These are phyloP conservation scores for Mortierella sp. DNA, from an alignment of 371 early-diverging fungal genomes.

Conservation along the genomic window DNA sequence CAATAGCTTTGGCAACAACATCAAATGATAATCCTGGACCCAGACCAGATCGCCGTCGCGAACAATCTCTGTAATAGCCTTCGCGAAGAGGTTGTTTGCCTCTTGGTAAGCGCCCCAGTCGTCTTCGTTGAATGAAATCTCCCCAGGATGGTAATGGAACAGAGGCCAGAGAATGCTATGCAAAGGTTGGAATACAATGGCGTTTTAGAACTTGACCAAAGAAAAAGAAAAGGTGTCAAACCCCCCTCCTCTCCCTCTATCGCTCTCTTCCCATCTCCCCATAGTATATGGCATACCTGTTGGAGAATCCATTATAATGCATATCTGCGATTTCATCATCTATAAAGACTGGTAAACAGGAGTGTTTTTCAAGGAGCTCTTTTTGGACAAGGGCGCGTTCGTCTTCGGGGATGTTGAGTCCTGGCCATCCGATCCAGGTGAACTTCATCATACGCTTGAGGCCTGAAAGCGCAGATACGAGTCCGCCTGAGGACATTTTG, in stretches of 20 bases:
- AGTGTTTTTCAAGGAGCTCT: slow-evolving; percentile 83
- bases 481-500: slow-evolving; percentile 96
- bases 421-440: slow-evolving; percentile 99
- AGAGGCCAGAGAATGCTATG: slow-evolving; percentile 96
- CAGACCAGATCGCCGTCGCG: slow-evolving; percentile 97
- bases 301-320: slow-evolving; percentile 99
- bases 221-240: too few species aligned
- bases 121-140: slow-evolving; percentile 92
- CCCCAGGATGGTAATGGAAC: slow-evolving; percentile 98
- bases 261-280: too few species aligned
- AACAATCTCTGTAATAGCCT: slow-evolving; percentile 83
- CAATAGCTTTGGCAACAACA: slow-evolving; percentile 95
- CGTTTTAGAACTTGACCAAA: not conserved
- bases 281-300: slow-evolving; percentile 67
- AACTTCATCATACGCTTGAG: slow-evolving; percentile 96
- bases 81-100: slow-evolving; percentile 94
- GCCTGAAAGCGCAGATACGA: slow-evolving; percentile 98
- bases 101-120: slow-evolving; percentile 97
- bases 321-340: slow-evolving; percentile 96
- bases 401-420: slow-evolving; percentile 84
- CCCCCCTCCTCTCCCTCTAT: too few species aligned
- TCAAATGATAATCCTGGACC: slow-evolving; percentile 99
- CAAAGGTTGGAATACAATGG: too few species aligned
- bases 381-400: slow-evolving; percentile 86
- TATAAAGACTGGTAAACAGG: slow-evolving; percentile 97